These are phyloP conservation scores for Macrophomina tecta DNA, from an alignment of 2,329 filamentous ascomycete species.

Conservation along the genomic window DNA sequence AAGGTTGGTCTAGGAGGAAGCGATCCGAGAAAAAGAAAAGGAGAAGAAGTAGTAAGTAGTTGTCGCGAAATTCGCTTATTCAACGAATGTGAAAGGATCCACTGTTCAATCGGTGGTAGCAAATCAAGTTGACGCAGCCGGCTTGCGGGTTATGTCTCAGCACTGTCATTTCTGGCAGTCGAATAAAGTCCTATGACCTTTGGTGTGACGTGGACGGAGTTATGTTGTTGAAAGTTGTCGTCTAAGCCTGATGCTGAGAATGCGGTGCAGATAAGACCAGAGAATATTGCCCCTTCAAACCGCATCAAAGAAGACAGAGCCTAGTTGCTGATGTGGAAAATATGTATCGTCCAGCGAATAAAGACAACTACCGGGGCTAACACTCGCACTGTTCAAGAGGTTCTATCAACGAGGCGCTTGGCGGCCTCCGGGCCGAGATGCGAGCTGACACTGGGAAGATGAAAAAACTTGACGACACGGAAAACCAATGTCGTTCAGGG, in stretches of 20 bases:
- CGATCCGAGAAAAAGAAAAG: not conserved
- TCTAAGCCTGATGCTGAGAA: no score
- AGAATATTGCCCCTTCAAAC: no score
- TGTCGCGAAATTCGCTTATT: not conserved
- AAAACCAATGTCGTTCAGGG: not conserved
- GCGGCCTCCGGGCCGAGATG: not conserved
- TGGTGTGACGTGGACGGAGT: no score
- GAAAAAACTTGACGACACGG: not conserved
- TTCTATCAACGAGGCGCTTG: not conserved
- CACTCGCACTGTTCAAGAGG: not conserved
- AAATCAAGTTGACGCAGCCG: not conserved
- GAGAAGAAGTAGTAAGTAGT: no score
- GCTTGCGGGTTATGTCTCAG: no score
- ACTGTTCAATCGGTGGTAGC: not conserved
- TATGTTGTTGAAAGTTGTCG: no score
- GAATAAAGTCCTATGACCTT: no score
- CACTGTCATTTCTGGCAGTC: no score
- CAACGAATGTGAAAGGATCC: not conserved
- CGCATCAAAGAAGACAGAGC: not conserved
- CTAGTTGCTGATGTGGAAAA: not conserved
- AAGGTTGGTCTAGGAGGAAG: constrained; percentile 5
- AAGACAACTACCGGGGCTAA: not conserved
- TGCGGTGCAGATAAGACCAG: no score
- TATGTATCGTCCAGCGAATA: not conserved
- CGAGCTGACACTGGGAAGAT: not conserved